These are phyloP conservation scores for Paracorniculantispora psalliotae DNA, from an alignment of 2,329 filamentous ascomycete species.

Conservation along the genomic window DNA sequence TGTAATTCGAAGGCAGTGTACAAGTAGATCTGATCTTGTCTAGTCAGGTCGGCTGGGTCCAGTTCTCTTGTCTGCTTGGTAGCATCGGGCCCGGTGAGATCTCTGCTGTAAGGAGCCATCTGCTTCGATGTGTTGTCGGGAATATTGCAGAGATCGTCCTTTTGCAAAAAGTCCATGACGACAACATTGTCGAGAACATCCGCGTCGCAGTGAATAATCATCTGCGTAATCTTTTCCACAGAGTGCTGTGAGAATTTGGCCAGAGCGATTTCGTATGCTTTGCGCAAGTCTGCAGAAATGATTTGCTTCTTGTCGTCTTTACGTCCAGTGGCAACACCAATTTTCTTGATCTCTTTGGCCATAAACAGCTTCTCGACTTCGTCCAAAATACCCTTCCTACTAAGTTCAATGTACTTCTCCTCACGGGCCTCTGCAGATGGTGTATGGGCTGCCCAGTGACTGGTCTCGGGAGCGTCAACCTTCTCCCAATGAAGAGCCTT, in stretches of 20 bases:
- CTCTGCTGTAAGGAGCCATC: slow-evolving; percentile 92
- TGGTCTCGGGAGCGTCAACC: slow-evolving; percentile 85
- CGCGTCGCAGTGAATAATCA: slow-evolving; percentile 92
- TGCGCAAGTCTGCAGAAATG: slow-evolving; percentile 84
- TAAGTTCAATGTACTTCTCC: slow-evolving; percentile 91
- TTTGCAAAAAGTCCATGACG: slow-evolving; percentile 94
- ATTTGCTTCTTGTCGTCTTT: slow-evolving; percentile 97
- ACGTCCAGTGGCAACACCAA: slow-evolving; percentile 66
- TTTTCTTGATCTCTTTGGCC: slow-evolving; percentile 90
- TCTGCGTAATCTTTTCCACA: slow-evolving; percentile 79
- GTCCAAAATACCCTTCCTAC: slow-evolving; percentile 89
- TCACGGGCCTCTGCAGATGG: slow-evolving; percentile 86
- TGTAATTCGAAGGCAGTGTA: slow-evolving; percentile 91
- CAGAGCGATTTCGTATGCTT: slow-evolving; percentile 81
- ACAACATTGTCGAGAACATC: slow-evolving; percentile 84
- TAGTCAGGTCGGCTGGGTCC: slow-evolving; percentile 81
- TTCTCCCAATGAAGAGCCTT: slow-evolving; percentile 99
- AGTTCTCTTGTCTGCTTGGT: slow-evolving; percentile 72
- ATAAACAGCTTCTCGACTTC: slow-evolving; percentile 97
- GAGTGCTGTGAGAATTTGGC: slow-evolving; percentile 85
- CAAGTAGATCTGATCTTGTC: slow-evolving; percentile 93
- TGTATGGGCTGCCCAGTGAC: slow-evolving; percentile 85
- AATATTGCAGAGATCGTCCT: slow-evolving; percentile 87
- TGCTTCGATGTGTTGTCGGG: slow-evolving; percentile 85
- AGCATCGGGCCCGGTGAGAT: slow-evolving; percentile 89